Conservation (phyloP, 306 rosid species). For the Sicyos baderoa region DNA sequence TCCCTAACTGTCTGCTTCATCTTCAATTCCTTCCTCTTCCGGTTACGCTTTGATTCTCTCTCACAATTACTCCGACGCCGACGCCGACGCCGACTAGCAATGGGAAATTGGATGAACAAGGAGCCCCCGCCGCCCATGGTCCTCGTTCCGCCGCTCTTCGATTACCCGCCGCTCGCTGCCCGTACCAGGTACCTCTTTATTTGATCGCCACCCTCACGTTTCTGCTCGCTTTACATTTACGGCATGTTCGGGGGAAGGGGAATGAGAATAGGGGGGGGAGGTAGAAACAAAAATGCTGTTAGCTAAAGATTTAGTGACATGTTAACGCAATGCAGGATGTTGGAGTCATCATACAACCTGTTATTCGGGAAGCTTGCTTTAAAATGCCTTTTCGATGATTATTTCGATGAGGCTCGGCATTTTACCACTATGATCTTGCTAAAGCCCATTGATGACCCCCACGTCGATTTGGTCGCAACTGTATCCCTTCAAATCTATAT, state of each 20-base stretch:
- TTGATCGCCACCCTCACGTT: not conserved
- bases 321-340: constrained; percentile 55
- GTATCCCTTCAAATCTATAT: constrained; percentile 34
- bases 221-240: not conserved
- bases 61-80: not conserved
- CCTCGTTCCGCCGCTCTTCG: constrained; percentile 91
- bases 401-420: constrained; percentile 60
- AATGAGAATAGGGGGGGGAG: no score
- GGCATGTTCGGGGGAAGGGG: no score
- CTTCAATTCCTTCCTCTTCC: not conserved
- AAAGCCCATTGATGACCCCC: constrained; percentile 92
- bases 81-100: constrained; percentile 9
- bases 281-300: no score
- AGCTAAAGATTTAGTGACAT: constrained; percentile 9
- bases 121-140: constrained; percentile 77
- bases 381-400: constrained; percentile 70
- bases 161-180: constrained; percentile 88
- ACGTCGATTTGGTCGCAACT: constrained; percentile 85
- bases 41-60: not conserved
- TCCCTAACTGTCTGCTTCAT: constrained; percentile 5
- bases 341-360: constrained; percentile 71
- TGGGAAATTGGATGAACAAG: constrained; percentile 47
- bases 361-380: constrained; percentile 81
- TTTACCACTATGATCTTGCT: constrained; percentile 72
- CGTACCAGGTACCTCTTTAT: constrained; percentile 49